Evolutionary conservation across 768 basidiomycete species (phyloP).

Genomic region (Hortiboletus campestris): DNA sequence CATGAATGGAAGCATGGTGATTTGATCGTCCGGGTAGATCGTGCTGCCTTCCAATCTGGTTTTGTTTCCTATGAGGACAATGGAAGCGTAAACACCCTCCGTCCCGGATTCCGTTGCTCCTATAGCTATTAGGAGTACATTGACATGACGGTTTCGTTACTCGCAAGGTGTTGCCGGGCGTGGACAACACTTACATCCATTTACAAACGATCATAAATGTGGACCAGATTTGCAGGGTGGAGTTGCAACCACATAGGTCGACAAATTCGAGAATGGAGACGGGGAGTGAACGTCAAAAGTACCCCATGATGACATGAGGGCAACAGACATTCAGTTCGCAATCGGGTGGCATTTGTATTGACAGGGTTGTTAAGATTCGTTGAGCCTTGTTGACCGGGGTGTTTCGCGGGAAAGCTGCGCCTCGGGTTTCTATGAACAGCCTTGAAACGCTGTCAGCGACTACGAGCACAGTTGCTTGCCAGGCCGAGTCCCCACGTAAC

Average conservation of each 20-base stretch:
- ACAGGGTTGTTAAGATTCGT: too few species aligned
- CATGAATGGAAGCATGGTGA: neutral
- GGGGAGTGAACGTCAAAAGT: neutral
- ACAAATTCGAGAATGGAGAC: neutral
- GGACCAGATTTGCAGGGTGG: neutral
- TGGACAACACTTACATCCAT: neutral
- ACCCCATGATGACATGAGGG: neutral
- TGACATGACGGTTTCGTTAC: neutral
- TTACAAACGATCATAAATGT: neutral
- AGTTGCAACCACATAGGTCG: neutral
- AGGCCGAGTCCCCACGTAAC: too few species aligned
- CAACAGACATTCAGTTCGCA: neutral
- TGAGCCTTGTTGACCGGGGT: neutral
- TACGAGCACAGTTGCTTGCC: neutral
- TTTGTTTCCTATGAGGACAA: neutral
- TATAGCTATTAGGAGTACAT: neutral
- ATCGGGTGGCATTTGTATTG: neutral
- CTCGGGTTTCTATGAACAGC: neutral
- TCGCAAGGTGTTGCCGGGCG: neutral
- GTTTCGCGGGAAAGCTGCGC: neutral
- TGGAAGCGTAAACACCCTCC: neutral
- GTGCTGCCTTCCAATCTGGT: neutral
- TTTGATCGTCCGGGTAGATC: neutral
- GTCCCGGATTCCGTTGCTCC: neutral
- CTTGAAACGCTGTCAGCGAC: neutral